These are phyloP conservation scores for Rubus idaeus DNA, from an alignment of 306 rosid species.

Conservation along the genomic window DNA sequence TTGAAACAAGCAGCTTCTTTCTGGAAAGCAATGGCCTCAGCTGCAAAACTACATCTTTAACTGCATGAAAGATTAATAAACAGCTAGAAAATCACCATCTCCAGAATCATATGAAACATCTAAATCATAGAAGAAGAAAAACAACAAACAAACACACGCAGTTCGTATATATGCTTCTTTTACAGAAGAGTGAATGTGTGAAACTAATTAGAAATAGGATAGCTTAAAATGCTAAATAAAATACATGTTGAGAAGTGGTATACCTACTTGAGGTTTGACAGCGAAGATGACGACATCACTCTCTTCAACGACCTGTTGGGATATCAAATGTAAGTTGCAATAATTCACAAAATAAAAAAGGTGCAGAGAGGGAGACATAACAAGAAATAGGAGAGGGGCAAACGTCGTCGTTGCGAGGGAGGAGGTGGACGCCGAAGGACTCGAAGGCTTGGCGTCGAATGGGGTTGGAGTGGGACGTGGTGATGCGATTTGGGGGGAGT, in stretches of 20 bases:
- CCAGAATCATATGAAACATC: too few species aligned
- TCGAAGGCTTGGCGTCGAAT: slow-evolving; percentile 25
- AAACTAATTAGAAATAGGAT: too few species aligned
- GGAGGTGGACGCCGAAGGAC: slow-evolving; percentile 33
- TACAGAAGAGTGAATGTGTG: too few species aligned
- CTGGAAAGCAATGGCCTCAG: slow-evolving; percentile 62
- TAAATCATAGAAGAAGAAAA: too few species aligned
- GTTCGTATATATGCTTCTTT: too few species aligned
- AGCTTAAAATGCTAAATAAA: too few species aligned
- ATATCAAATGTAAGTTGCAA: too few species aligned
- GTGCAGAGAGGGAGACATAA: neutral
- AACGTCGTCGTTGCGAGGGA: slow-evolving; percentile 27
- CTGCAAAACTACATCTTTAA: slow-evolving; percentile 54
- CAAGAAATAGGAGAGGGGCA: neutral
- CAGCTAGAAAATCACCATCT: too few species aligned
- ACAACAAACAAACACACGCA: too few species aligned
- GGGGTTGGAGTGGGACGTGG: slow-evolving; percentile 35
- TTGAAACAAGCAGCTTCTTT: slow-evolving; percentile 87
- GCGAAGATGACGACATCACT: slow-evolving; percentile 86
- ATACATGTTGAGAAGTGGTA: too few species aligned
- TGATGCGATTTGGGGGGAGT: slow-evolving; percentile 71
- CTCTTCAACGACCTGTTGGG: slow-evolving; percentile 62
- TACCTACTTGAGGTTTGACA: slow-evolving; percentile 89
- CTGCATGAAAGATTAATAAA: slow-evolving; percentile 36
- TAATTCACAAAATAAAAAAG: too few species aligned